These are phyloP conservation scores for Pichia sp. DNA, from an alignment of 1,139 yeast genomes.

Conservation along the genomic window DNA sequence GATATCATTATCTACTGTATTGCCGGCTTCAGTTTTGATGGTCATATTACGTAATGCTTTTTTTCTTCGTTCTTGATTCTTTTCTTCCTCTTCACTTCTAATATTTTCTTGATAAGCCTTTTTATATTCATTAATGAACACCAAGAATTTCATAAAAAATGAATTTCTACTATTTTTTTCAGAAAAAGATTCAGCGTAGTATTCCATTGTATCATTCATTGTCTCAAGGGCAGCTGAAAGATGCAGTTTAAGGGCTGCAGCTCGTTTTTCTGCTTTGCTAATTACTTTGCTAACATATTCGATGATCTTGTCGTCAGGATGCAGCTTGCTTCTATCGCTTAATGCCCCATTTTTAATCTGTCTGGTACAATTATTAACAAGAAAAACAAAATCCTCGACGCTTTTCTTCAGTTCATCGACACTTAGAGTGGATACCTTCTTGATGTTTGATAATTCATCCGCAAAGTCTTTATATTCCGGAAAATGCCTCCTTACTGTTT, in stretches of 20 bases:
- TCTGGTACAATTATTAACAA: constrained; percentile 48
- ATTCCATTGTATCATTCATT: constrained; percentile 60
- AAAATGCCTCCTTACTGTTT: constrained; percentile 66
- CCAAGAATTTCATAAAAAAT: constrained; percentile 69
- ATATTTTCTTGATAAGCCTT: constrained; percentile 74
- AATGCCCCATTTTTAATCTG: constrained; percentile 69
- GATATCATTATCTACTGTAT: constrained; percentile 14
- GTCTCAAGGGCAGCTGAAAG: constrained; percentile 50
- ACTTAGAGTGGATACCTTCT: constrained; percentile 61
- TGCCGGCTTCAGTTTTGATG: constrained; percentile 28
- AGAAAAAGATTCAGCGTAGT: constrained; percentile 74
- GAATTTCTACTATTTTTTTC: constrained; percentile 56
- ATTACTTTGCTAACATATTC: constrained; percentile 44
- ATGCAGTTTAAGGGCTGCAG: constrained; percentile 52
- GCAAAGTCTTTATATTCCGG: constrained; percentile 75
- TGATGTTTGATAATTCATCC: constrained; percentile 66
- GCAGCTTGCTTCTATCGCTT: constrained; percentile 61
- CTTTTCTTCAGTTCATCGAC: constrained; percentile 74
- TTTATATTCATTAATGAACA: constrained; percentile 70
- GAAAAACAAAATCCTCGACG: constrained; percentile 56
- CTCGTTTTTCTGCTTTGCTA: constrained; percentile 61
- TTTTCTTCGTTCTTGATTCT: constrained; percentile 54
- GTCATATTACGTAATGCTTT: constrained; percentile 45
- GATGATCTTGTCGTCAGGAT: constrained; percentile 72
- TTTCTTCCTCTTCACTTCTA: constrained; percentile 70